Base-by-base conservation (phyloP, 257 asterid species). In the Solanum virginianum region DNA sequence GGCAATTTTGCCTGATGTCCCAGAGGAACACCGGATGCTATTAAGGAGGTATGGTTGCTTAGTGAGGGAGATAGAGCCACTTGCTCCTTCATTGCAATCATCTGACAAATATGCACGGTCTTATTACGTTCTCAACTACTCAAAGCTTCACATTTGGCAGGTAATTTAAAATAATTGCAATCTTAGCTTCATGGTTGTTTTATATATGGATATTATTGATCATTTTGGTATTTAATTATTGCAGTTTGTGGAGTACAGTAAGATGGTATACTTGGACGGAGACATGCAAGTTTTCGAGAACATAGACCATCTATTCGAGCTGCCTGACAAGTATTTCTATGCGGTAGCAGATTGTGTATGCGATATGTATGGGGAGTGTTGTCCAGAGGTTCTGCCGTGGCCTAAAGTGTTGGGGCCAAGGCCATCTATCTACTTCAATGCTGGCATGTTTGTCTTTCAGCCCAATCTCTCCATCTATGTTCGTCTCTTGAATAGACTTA, bases 231-330 rank as follows among this genome's bases (percentile, higher is more conserved):
- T 1, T 29, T 29, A 29, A 1, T 57, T 70, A 29, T 29, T 29
- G 70, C 84, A 87, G 91, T 87, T 88, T 79, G 88, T 87, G 71
- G 92, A 90, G 56, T 87, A 81, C 69, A 86, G 88, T 86, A 88
- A 85, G 84, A 77, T 88, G 90, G 65, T 88, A 39, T 88, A 88
- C 59, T 79, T 85, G 74, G 90, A 85, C 20, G 80, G 85, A 54
- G 90, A 88, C 55, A 88, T 85, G 63, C 88, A 88, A 82, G 90
- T 85, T n/a, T 68, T 47, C 63, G 88, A 66, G 4, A 88, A 82
- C 85, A 82, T 88, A 20, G 90, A 88, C 60, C 86, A 85, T 51
- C 82, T 88, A 0, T 88, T 85, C 8, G 83, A 88, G 18, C 1
- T 85, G 49, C 84, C 82, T 5, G 84, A 88, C 63, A 81, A 84